Conservation (phyloP, 345 rosid species). For the Bruguiera sexangula region DNA sequence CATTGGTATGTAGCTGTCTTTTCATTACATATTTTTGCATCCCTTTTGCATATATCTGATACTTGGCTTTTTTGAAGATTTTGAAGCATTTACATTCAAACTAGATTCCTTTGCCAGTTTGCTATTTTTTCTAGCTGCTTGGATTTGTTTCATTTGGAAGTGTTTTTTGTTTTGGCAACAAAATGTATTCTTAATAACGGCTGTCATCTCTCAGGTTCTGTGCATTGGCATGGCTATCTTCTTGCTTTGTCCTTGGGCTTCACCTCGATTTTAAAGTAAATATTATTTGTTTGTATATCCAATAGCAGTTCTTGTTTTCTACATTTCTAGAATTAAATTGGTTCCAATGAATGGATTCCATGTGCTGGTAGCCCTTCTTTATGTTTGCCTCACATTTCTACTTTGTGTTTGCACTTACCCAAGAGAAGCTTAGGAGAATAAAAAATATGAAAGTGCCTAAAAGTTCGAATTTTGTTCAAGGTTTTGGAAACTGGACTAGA, state of each 20-base stretch:
- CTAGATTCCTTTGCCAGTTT: not conserved
- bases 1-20: no score
- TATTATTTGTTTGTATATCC: not conserved
- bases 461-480: not conserved
- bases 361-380: not conserved
- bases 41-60: not conserved
- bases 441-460: not conserved
- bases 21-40: slow-evolving; percentile 1
- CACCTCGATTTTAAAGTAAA: slow-evolving; percentile 68
- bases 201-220: slow-evolving; percentile 51
- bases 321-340: not conserved
- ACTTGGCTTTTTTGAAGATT: not conserved
- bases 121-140: not conserved
- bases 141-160: not conserved
- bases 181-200: slow-evolving; percentile 4
- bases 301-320: not conserved
- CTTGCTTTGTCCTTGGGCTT: slow-evolving; percentile 74
- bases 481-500: no score
- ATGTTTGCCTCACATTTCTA: not conserved
- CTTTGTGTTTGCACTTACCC: not conserved
- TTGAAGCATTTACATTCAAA: not conserved
- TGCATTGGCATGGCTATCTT: slow-evolving; percentile 50
- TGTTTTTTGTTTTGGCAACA: not conserved
- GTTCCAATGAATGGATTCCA: not conserved
- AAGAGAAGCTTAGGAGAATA: not conserved